These are phyloP conservation scores for Yamadazyma triangularis DNA, from an alignment of 1,139 yeast genomes.

Conservation along the genomic window DNA sequence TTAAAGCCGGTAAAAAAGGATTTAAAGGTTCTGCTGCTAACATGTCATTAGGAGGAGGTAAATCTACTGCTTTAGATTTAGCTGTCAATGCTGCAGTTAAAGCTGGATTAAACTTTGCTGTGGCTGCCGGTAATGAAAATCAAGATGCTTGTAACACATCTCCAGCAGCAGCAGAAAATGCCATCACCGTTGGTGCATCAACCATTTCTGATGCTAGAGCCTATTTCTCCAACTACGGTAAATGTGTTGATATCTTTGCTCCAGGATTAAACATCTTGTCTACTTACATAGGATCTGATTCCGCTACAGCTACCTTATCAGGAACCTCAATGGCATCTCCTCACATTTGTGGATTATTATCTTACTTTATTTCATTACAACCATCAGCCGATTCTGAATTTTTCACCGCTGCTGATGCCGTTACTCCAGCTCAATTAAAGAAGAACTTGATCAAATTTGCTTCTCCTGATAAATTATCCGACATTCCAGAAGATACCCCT, in stretches of 20 bases:
- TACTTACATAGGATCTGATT: constrained; percentile 34
- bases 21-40: constrained; percentile 44
- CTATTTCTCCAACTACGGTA: constrained; percentile 41
- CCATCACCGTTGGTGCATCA: constrained; percentile 43
- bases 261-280: constrained; percentile 42
- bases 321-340: constrained; percentile 48
- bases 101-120: constrained; percentile 41
- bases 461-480: constrained; percentile 27
- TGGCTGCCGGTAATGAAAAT: constrained; percentile 44
- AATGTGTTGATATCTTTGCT: constrained; percentile 42
- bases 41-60: constrained; percentile 43
- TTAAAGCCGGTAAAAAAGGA: constrained; percentile 25
- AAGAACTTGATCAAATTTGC: constrained; percentile 33
- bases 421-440: constrained; percentile 34
- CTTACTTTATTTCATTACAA: constrained; percentile 38
- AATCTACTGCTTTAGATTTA: constrained; percentile 36
- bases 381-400: constrained; percentile 39
- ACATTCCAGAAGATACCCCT: constrained; percentile 72
- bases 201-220: constrained; percentile 35
- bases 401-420: constrained; percentile 43
- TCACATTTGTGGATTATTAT: constrained; percentile 38
- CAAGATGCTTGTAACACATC: constrained; percentile 39
- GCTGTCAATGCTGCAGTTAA: constrained; percentile 40
- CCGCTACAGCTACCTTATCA: constrained; percentile 31
- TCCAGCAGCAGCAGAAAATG: constrained; percentile 41